Base-by-base conservation (phyloP, 2,329 filamentous ascomycete species). In the Aspergillus tubingensis region DNA sequence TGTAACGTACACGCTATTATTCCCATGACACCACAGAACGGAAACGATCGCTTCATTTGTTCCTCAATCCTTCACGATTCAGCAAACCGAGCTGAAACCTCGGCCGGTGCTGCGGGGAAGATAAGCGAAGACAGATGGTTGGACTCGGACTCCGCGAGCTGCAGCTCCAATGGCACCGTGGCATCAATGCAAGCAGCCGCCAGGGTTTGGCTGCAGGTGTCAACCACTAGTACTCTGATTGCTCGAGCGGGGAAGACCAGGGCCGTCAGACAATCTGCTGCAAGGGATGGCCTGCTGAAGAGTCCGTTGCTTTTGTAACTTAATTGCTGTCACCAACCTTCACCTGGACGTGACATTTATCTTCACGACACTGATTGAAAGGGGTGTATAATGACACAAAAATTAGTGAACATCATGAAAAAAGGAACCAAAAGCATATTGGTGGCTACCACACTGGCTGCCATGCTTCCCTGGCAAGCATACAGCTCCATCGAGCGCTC, bases 401-500 rank as follows among this genome's bases (percentile, higher is more conserved):
- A 21, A 21, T 21, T 21, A 21, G 15, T 15, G 21, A 13, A 15
- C 19, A 44, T 13, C 41, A 23, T 23, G 19, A 44, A 23, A 2
- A 4, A 13, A n/a, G 19, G 10, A 15, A 13, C 10, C 5, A 44
- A 44, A 10, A n/a, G 41, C 5, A n/a, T 15, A 6, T 10, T 36
- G 1, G 1, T 60, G 11, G 13, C 25, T 19, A 32, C n/a, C 1
- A n/a, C 41, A 1, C 10, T 27, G 8, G 25, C 19, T n/a, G 21
- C 39, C 5, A 39, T 60, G 21, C 17, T 49, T 3, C 47, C 47
- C 27, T 21, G 1, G n/a, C 25, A 8, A 32, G 25, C n/a, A 8
- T 30, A 49, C n/a, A 67, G 70, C 25, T 70, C 68, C 17, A 53
- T 67, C 5, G 59, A 62, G 15, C 61, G 63, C 19, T 62, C 66